These are phyloP conservation scores for Aureoboletus auriporus DNA, from an alignment of 768 basidiomycete genomes.

Conservation along the genomic window DNA sequence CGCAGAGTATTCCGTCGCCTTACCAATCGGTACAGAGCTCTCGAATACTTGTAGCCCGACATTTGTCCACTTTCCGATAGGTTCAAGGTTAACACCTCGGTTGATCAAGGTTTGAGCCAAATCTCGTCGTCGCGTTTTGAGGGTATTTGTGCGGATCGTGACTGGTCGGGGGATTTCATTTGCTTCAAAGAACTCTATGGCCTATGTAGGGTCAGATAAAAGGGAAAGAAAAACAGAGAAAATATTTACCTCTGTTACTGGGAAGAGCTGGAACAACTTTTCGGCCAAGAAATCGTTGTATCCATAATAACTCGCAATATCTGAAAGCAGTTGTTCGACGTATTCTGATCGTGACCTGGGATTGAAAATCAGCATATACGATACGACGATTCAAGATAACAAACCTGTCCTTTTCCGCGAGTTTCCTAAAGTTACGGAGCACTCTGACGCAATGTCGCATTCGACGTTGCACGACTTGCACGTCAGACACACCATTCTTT, in stretches of 20 bases:
- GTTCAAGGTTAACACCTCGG: conserved; percentile 94
- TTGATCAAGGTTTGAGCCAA: conserved; percentile 92
- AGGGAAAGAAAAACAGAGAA: neutral
- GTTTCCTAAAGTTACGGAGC: conserved; percentile 65
- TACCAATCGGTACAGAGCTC: conserved; percentile 90
- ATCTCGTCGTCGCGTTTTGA: conserved; percentile 89
- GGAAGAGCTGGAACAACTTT: conserved; percentile 91
- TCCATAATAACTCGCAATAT: conserved; percentile 94
- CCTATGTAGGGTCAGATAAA: conserved; percentile 42
- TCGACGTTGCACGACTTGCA: conserved; percentile 71
- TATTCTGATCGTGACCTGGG: conserved; percentile 86
- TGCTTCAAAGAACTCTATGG: conserved; percentile 97
- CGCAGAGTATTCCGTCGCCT: conserved; percentile 1
- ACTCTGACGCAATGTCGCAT: conserved; percentile 76
- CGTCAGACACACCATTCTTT: conserved; percentile 63
- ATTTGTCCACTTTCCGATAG: conserved; percentile 99
- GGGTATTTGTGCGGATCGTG: conserved; percentile 95
- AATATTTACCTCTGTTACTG: conserved; percentile 75
- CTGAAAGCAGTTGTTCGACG: conserved; percentile 77
- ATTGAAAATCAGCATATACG: conserved; percentile 5
- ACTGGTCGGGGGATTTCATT: conserved; percentile 95
- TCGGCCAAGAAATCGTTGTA: conserved; percentile 95
- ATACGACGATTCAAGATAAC: conserved; percentile 3
- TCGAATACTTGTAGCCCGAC: conserved; percentile 99
- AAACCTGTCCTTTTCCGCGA: conserved; percentile 64